Percentiles rank a stretch among this genome's conserved stretches.
Evolutionary conservation across 345 rosid species (phyloP).

Genomic region (Barbarea vulgaris): DNA sequence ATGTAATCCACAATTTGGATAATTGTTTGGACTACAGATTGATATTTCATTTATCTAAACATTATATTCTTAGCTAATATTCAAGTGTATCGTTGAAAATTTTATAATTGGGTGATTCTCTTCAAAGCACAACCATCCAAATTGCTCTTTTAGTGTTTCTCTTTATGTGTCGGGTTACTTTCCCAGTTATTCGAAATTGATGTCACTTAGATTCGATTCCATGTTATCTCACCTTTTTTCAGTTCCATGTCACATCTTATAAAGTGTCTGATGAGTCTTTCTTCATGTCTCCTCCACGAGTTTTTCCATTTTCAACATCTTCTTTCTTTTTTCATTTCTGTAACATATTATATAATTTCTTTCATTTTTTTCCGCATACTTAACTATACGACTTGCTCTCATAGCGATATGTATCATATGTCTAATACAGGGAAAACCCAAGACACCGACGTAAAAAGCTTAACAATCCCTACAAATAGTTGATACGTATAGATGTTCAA

Average conservation of each 20-base stretch:
- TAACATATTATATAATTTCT: not conserved
- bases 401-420: not conserved
- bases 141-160: slow-evolving; percentile 35
- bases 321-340: not conserved
- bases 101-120: slow-evolving; percentile 9
- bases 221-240: slow-evolving; percentile 24
- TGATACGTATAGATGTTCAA: not conserved
- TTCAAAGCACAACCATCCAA: slow-evolving; percentile 34
- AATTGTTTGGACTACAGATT: not conserved
- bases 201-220: slow-evolving; percentile 27
- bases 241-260: slow-evolving; percentile 18
- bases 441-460: not conserved
- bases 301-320: slow-evolving; percentile 14
- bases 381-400: not conserved
- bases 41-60: slow-evolving; percentile 8
- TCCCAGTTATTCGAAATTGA: slow-evolving; percentile 17
- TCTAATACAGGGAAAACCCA: not conserved
- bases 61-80: slow-evolving; percentile 1
- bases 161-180: slow-evolving; percentile 35
- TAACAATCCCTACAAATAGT: not conserved
- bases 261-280: slow-evolving; percentile 20
- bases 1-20: too few species aligned
- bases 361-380: not conserved
- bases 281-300: slow-evolving; percentile 22
- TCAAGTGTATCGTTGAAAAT: not conserved